Percentiles rank a stretch among this genome's conserved stretches.
phyloP scores from a whole-genome alignment of 179 eudicot species.

The Vitellaria paradoxa region DNA sequence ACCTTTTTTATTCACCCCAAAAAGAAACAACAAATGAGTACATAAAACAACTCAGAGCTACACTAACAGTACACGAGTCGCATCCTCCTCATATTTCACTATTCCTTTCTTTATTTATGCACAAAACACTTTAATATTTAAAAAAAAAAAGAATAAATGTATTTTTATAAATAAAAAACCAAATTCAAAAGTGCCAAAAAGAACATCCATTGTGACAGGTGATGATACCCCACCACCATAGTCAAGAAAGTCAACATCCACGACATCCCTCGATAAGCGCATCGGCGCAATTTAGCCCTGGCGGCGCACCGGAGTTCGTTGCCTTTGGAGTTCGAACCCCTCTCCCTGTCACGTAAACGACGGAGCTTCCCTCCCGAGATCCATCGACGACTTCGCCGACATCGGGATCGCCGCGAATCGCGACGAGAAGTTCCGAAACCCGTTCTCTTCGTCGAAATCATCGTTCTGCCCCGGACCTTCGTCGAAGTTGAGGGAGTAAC shows the following conservation, averaged over 20 bases:
- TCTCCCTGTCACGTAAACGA: neutral
- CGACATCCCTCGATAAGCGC: neutral
- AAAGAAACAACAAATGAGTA: too few relatives aligned
- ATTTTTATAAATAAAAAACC: neutral
- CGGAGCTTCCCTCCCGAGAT: slow-evolving; percentile 17
- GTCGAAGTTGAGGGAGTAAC: slow-evolving; percentile 40
- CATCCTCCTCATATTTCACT: too few relatives aligned
- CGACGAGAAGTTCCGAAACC: slow-evolving; percentile 31
- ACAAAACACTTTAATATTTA: neutral
- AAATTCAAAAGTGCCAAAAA: neutral
- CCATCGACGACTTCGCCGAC: slow-evolving; percentile 26
- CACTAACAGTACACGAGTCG: too few relatives aligned
- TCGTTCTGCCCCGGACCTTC: slow-evolving; percentile 16
- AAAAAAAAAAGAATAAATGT: neutral
- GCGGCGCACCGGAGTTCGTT: neutral
- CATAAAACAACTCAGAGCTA: too few relatives aligned
- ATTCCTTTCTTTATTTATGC: neutral
- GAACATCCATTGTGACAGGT: neutral
- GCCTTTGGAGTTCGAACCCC: neutral
- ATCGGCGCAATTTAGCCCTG: neutral
- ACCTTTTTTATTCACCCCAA: too few relatives aligned
- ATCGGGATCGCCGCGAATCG: slow-evolving; percentile 24
- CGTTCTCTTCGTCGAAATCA: slow-evolving; percentile 17
- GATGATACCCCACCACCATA: neutral
- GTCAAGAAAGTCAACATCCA: neutral